Percentiles rank a stretch among this genome's conserved stretches.
Conservation (phyloP, 176 grass and related monocot genomes). For the Carex cristatella region DNA sequence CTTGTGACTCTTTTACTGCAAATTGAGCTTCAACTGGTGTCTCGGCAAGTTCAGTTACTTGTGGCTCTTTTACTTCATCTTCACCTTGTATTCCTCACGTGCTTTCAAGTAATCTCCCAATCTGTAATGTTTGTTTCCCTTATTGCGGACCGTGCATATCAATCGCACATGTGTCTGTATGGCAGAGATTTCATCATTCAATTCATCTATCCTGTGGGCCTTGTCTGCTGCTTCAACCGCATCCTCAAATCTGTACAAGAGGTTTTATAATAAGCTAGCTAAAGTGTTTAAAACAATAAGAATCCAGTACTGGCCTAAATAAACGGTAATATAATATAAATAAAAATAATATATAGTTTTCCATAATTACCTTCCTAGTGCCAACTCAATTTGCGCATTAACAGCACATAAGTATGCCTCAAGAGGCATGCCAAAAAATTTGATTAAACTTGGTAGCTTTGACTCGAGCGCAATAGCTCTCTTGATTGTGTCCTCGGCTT, state of each 20-base stretch:
- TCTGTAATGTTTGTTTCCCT: constrained; percentile 54
- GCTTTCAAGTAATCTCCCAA: constrained; percentile 45
- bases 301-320: too few species aligned
- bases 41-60: not conserved
- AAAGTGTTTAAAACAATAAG: too few species aligned
- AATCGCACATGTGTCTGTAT: constrained; percentile 40
- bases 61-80: constrained; percentile 40
- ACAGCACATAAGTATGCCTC: constrained; percentile 58
- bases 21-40: not conserved
- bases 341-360: not conserved
- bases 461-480: constrained; percentile 15
- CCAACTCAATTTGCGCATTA: constrained; percentile 70
- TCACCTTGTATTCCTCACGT: constrained; percentile 43
- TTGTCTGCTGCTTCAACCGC: constrained; percentile 46
- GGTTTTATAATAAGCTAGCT: not conserved
- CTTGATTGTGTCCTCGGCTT: constrained; percentile 47
- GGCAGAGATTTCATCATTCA: constrained; percentile 35
- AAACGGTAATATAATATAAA: too few species aligned
- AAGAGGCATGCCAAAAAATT: constrained; percentile 43
- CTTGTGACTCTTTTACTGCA: too few species aligned
- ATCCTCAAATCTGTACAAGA: constrained; percentile 58
- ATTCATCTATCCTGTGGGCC: constrained; percentile 37
- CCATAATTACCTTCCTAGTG: constrained; percentile 54
- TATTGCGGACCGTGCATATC: constrained; percentile 28
- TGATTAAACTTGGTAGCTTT: constrained; percentile 19